A percentile compares a stretch with the other conserved stretches of the same genome.
These are phyloP conservation scores for Trichosanthes cucumerina DNA, from an alignment of 306 rosid species.

Conservation along the genomic window DNA sequence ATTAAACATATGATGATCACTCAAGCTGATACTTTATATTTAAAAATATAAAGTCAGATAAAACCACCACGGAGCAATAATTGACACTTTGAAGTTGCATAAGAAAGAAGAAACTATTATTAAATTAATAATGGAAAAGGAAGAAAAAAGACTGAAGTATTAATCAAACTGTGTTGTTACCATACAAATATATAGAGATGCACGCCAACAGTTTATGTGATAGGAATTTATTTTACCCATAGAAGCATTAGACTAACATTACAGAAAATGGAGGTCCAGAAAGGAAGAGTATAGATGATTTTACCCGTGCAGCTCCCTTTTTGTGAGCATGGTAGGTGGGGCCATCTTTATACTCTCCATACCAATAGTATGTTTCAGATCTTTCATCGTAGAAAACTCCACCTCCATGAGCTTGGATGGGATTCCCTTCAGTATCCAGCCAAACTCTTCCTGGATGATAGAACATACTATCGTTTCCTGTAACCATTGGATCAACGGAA, in stretches of 20 bases:
- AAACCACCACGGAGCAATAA: neutral
- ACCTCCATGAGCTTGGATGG: slow-evolving; percentile 98
- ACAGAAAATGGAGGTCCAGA: neutral
- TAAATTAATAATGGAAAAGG: neutral
- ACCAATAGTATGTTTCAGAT: slow-evolving; percentile 87
- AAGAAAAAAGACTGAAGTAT: neutral
- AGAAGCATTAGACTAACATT: slow-evolving; percentile 3
- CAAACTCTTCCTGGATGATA: slow-evolving; percentile 83
- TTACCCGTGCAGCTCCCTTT: slow-evolving; percentile 91
- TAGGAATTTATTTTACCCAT: neutral
- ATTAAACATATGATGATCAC: neutral
- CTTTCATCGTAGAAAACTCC: slow-evolving; percentile 62
- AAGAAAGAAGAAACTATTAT: neutral
- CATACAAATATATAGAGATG: neutral
- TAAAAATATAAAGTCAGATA: neutral
- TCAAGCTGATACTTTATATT: neutral
- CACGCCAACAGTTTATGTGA: neutral
- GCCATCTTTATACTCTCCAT: slow-evolving; percentile 96
- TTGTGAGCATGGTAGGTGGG: slow-evolving; percentile 81
- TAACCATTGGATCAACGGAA: slow-evolving; percentile 50
- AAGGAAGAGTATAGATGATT: slow-evolving; percentile 12
- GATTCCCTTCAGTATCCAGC: slow-evolving; percentile 88
- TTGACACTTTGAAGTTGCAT: neutral
- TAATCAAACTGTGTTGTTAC: neutral
- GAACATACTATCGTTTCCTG: slow-evolving; percentile 47